Percentiles rank a stretch among this genome's conserved stretches.
phyloP scores from a whole-genome alignment of 2,329 filamentous ascomycete genomes.

The Aschersonia sp. region DNA sequence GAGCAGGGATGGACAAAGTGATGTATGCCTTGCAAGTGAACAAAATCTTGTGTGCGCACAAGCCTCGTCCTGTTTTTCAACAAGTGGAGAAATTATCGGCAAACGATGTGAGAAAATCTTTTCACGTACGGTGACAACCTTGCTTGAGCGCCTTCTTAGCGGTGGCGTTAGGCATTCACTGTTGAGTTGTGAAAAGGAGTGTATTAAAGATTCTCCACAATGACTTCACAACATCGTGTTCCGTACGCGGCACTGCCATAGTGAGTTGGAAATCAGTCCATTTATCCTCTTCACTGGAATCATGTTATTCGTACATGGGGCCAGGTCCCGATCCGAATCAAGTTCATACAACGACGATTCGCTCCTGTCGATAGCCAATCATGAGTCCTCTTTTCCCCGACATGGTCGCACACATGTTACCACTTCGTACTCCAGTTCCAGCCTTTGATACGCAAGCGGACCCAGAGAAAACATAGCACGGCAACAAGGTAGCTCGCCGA shows the following conservation, averaged over 20 bases:
- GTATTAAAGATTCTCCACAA: background rate
- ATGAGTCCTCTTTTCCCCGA: background rate
- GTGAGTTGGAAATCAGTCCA: background rate
- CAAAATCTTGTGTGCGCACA: background rate
- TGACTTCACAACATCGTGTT: background rate
- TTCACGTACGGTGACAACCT: background rate
- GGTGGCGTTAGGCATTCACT: background rate
- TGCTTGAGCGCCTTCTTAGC: background rate
- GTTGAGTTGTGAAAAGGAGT: background rate
- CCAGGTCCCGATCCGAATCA: background rate
- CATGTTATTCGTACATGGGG: background rate
- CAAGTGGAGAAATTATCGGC: background rate
- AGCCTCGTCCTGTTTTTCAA: background rate
- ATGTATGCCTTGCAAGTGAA: background rate
- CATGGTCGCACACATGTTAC: background rate
- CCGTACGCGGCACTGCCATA: background rate
- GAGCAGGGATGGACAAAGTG: background rate
- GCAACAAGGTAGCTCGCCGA: conserved; percentile 3
- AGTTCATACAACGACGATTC: background rate
- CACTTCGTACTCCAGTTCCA: background rate
- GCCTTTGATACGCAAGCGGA: conserved; percentile 1
- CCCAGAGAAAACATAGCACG: conserved; percentile 3
- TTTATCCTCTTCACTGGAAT: background rate
- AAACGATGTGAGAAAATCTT: background rate
- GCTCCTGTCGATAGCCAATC: background rate